Evolutionary conservation across 2,329 filamentous ascomycete species (phyloP), one percentile per base, ranked within the genome.

Genomic region (Metarhizium brunneum): DNA sequence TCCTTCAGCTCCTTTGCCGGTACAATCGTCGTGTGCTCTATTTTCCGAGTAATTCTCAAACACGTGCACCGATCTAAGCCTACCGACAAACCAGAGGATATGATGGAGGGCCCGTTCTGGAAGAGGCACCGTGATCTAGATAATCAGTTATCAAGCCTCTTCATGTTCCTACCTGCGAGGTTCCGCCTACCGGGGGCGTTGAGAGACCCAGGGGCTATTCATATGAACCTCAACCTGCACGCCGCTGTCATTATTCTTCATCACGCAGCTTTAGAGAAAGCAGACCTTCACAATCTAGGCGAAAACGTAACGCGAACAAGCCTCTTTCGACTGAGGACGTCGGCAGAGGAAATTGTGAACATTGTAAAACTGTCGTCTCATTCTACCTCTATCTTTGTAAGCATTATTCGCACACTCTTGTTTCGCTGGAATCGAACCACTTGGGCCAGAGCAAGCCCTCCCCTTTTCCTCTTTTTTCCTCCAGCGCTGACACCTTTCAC

Each of bases 241-340:
- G 90, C 91, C 0, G 87, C 89, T 1, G 82, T 88, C 8, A 96
- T 96, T 54, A 95, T 90, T 67, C 76, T 96, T 5, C 92, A 96
- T 65, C 90, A 95, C 69, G 88, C 90, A 1, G 91, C 92, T 1
- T 85, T 94, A 8, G 90, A 92, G 70, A 92, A 88, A 65, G 87
- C 87, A 0, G 86, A 91, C 55, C 86, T 85, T 64, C 79, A 92
- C 65, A 78, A 81, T 2, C 71, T 95, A 54, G 79, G 85, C 0
- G 74, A 79, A 1, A 76, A 79, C 35, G 79, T 94, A 32, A 84
- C 84, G 56, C 81, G 83, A 14, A 81, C 86, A 55, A 92, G 88
- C 64, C 84, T 89, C 61, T 77, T 83, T 32, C 81, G 91, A 53
- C 85, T 91, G 60, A 81, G 87, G 50, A 86, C 89, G 35, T 87